Base-by-base conservation (phyloP, 2,329 filamentous ascomycete genomes). In the Aureobasidium sp. region DNA sequence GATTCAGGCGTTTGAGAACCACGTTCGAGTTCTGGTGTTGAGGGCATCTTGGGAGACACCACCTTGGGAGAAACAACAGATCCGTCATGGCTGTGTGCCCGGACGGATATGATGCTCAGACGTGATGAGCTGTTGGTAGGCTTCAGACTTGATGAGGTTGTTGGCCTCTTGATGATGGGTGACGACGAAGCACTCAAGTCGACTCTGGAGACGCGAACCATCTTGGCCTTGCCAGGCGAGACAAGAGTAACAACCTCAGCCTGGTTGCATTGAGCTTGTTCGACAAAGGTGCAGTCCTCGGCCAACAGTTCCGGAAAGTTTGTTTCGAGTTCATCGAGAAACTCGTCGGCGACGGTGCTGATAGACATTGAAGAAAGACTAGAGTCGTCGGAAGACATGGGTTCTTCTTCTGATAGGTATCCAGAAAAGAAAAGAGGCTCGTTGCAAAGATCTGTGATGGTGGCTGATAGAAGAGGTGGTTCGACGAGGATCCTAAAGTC, bases 171-270 rank as follows among this genome's bases (percentile, higher is more conserved):
- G 60, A 56, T 36, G 14, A 34, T 17, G 3, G 49, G 51, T 14
- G 56, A 59, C 17, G 48, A 51, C 25, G 47, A 49, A 17, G 58
- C 47, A 39, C 31, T 51, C 42, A 34, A 14, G 39, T 61, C 15
- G 49, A 62, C 41, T 34, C 31, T 37, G 2, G 59, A 53, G 3
- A 62, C 60, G 22, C 49, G 51, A 56, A 73, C 65, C 45, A 73
- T 64, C 53, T 64, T 70, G 11, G 69, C 64, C 61, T 67, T 69
- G 31, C 70, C 70, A 4, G 67, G 67, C 12, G 67, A 62, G n/a
- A 70, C 66, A 6, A 73, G 57, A 12, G 57, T 66, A 17, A 73
- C 65, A 6, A 65, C 68, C 51, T 70, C 67, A 17, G 71, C 71
- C 55, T 63, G 62, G 44, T 56, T 65, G 56, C 68, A 70, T 63